Base-by-base conservation (phyloP, 75 land plant genomes). In the Azolla pinnata region DNA sequence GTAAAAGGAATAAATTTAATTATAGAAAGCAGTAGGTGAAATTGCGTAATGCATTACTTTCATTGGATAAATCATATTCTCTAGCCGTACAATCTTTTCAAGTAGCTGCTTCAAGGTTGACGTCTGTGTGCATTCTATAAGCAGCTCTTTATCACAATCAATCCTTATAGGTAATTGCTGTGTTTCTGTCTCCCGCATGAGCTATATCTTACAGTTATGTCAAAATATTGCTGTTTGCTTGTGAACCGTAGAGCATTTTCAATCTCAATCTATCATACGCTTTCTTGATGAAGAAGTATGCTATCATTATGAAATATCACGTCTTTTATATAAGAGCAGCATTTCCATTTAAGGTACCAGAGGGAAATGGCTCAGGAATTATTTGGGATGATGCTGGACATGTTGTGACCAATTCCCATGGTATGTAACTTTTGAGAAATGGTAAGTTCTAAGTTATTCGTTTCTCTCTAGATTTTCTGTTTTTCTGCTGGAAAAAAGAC, bases 351-450 rank as follows among this genome's bases (percentile, higher is more conserved):
- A 38, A 87, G 97, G 69, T 90, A 70, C 97, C 97, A 50, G 93
- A 90, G 82, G 97, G 93, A 57, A 90, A 90, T 83, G 97, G 97
- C 29, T 83, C 97, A 61, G 97, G 93, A 51, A 75, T 90, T 24
- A 82, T 90, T 10, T 90, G 97, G 97, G 88, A 90, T 61, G 67
- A 54, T 34, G 49, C 69, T 53, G 97, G 97, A n/a, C 93, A 90
- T 51, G 80, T 90, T 57, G 83, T 90, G 23, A 90, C 97, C 64
- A 90, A 90, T 61, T 90, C 75, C 61, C 93, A 90, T 71, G 97
- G 97, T 87, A 66, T 58, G 49, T n/a, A n/a, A 46, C 10, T 46
- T 46, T 46, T 46, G n/a, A n/a, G n/a, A n/a, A n/a, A n/a, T n/a
- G n/a, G n/a, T n/a, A n/a, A n/a, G n/a, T n/a, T n/a, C n/a, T n/a